phyloP scores from a whole-genome alignment of 2,329 filamentous ascomycete genomes.

The Xylariaceae sp. region DNA sequence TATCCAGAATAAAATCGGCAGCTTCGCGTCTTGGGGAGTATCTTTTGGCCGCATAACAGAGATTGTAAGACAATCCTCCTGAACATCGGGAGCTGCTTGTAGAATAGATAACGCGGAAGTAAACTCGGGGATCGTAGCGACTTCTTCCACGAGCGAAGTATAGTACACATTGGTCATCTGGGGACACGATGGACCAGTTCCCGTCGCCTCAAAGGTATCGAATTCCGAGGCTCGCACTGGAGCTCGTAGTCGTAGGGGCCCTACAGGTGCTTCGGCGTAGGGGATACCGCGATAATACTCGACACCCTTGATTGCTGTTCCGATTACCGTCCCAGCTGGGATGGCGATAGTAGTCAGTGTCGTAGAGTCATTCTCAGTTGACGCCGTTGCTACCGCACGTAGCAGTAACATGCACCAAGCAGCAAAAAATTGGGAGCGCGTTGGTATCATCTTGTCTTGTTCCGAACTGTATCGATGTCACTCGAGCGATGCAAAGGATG shows the following conservation, averaged over 20 bases:
- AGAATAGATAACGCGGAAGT: constrained; percentile 37
- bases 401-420: too few species aligned
- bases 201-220: constrained; percentile 62
- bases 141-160: constrained; percentile 34
- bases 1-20: constrained; percentile 59
- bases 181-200: constrained; percentile 44
- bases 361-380: too few species aligned
- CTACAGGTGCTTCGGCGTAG: background rate
- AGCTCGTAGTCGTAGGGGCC: background rate
- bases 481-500: too few species aligned
- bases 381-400: too few species aligned
- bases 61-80: constrained; percentile 52
- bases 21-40: constrained; percentile 39
- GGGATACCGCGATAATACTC: background rate
- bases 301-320: background rate
- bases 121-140: background rate
- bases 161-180: constrained; percentile 57
- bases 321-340: constrained; percentile 3
- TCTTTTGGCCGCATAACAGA: constrained; percentile 47
- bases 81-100: constrained; percentile 10
- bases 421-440: too few species aligned
- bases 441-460: too few species aligned
- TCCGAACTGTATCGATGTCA: too few species aligned
- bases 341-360: background rate
- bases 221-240: constrained; percentile 27